A percentile compares a stretch with the other conserved stretches of the same genome.
phyloP scores from a whole-genome alignment of 306 rosid species.

The Medicago lupulina region DNA sequence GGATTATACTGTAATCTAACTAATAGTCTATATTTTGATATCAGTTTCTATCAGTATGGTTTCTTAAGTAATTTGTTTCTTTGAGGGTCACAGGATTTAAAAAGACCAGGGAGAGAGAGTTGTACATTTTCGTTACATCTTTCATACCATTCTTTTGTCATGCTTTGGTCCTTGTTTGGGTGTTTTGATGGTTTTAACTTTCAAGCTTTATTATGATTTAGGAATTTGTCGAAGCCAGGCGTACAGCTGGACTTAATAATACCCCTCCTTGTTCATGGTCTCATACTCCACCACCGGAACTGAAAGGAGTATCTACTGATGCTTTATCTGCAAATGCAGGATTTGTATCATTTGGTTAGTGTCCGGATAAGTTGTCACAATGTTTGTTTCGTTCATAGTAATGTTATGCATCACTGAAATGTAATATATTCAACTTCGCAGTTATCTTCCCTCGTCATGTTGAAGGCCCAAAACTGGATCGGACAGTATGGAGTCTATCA shows the following conservation, averaged over 20 bases:
- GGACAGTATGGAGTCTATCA: constrained; percentile 88
- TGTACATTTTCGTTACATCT: constrained; percentile 30
- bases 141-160: constrained; percentile 34
- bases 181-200: constrained; percentile 44
- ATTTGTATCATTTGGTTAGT: constrained; percentile 90
- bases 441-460: constrained; percentile 92
- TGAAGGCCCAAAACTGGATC: constrained; percentile 89
- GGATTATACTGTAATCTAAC: too few relatives aligned
- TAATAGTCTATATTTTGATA: too few relatives aligned
- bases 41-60: too few relatives aligned
- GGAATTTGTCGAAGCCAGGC: constrained; percentile 99
- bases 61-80: constrained; percentile 31
- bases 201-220: constrained; percentile 48
- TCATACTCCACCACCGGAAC: constrained; percentile 73
- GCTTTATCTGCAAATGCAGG: constrained; percentile 92
- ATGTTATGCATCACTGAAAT: constrained; percentile 1
- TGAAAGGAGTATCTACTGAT: constrained; percentile 72
- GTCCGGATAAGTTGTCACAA: constrained; percentile 29
- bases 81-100: constrained; percentile 21
- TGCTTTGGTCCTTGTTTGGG: constrained; percentile 38
- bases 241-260: constrained; percentile 79
- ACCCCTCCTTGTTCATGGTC: constrained; percentile 95
- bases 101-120: constrained; percentile 13
- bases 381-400: neutral
- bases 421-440: constrained; percentile 56